Base-by-base conservation (phyloP, 1,284 basidiomycete genomes). In the Coniferiporia sulphurascens region DNA sequence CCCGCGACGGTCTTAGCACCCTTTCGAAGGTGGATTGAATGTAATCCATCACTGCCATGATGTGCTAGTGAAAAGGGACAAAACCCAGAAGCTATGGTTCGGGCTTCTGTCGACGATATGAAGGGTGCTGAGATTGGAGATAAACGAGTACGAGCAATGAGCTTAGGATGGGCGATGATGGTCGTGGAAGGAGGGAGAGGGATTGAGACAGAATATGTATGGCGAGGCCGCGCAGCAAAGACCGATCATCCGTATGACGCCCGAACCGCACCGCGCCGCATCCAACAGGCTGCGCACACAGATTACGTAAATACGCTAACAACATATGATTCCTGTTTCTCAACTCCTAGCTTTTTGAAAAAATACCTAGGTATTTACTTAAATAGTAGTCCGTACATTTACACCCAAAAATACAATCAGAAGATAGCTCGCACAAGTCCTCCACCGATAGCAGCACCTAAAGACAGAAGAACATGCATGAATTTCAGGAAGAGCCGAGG, bases 371-470 rank as follows among this genome's bases (percentile, higher is more conserved):
- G 5, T 43, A 43, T 13, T 7, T 43, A 43, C 41, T 12, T n/a
- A 43, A 13, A 43, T 43, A 43, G 3, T 7, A 34, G 17, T 21
- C n/a, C 17, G n/a, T 55, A 19, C 54, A 22, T 35, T 32, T 12
- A 21, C 19, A 34, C 15, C 6, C 35, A 32, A 35, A 35, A 17
- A 19, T 17, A 10, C 38, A 15, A 41, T 67, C 65, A 82, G 61
- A 82, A 81, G 32, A 82, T 78, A 0, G 80, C 73, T 22, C 65
- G 63, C 38, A 74, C 64, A 38, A 68, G 35, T 15, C 68, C 70
- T 55, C 78, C 66, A 22, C 80, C 81, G 68, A 72, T 79, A n/a
- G 81, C 80, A 64, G 78, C 76, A 62, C 80, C 80, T 80, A 48
- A 4, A 59, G 22, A 44, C 22, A 17, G 41, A 51, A 9, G 19